Conservation (phyloP, 2,329 filamentous ascomycete species). For the Neofusicoccum parvum region DNA sequence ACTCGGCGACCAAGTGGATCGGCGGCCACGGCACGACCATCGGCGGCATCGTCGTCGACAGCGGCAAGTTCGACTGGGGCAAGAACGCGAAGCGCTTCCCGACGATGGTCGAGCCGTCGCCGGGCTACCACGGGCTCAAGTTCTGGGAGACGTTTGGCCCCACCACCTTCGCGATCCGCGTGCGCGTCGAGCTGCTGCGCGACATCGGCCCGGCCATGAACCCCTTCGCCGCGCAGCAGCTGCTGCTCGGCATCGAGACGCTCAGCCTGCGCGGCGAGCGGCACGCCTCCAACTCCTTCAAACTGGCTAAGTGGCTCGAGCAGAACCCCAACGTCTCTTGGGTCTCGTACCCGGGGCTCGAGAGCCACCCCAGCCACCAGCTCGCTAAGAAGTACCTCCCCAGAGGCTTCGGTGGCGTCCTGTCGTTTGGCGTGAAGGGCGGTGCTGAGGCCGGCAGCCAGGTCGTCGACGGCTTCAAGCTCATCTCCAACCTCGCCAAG, state of each 20-base stretch:
- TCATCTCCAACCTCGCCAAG: constrained; percentile 94
- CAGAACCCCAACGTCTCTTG: constrained; percentile 81
- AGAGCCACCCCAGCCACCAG: constrained; percentile 77
- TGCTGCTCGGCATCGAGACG: constrained; percentile 87
- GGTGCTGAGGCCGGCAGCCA: constrained; percentile 80
- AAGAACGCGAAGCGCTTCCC: constrained; percentile 83
- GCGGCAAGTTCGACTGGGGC: constrained; percentile 93
- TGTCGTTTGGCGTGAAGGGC: constrained; percentile 93
- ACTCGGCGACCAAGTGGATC: constrained; percentile 97
- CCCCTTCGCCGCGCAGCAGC: constrained; percentile 90
- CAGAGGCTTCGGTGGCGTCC: constrained; percentile 82
- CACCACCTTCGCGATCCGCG: constrained; percentile 79
- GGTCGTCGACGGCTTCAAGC: constrained; percentile 90
- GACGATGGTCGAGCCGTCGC: constrained; percentile 84
- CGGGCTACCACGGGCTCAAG: constrained; percentile 89
- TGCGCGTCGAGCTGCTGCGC: constrained; percentile 85
- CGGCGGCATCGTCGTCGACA: constrained; percentile 81
- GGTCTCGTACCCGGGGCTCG: constrained; percentile 91
- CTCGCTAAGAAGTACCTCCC: constrained; percentile 84
- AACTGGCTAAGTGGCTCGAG: constrained; percentile 81
- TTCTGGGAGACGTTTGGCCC: constrained; percentile 92
- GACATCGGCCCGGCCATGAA: constrained; percentile 83
- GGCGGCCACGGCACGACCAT: constrained; percentile 94
- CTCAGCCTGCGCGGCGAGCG: constrained; percentile 83
- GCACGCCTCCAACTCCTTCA: constrained; percentile 80